A percentile compares a stretch with the other conserved stretches of the same genome.
Conservation (phyloP, 116 monocot genomes). For the Papilionanthe hybrid region DNA sequence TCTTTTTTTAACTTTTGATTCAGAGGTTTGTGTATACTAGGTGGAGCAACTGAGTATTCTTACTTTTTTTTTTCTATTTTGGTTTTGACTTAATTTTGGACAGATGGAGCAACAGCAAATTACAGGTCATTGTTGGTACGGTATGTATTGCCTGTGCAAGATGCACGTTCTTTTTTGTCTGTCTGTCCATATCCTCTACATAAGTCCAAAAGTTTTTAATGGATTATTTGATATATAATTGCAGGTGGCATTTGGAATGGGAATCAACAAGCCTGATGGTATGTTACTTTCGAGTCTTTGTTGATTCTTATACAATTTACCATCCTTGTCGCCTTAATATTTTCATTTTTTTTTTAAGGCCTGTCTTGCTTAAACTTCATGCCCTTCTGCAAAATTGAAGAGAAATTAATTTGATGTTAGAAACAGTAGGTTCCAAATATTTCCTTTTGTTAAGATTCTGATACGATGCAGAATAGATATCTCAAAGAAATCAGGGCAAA, state of each 20-base stretch:
- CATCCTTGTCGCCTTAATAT: not conserved
- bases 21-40: not conserved
- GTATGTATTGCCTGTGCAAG: conserved; percentile 35
- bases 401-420: not conserved
- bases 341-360: not conserved
- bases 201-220: not conserved
- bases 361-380: not conserved
- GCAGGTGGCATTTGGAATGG: conserved; percentile 99
- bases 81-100: conserved; percentile 7
- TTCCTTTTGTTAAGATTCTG: not conserved
- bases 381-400: not conserved
- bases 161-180: conserved; percentile 4
- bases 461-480: not conserved
- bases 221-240: conserved; percentile 13
- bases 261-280: conserved; percentile 99
- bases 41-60: not conserved
- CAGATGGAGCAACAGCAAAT: conserved; percentile 96
- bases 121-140: conserved; percentile 98
- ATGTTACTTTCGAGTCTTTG: not conserved
- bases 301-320: not conserved
- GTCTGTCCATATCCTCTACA: not conserved
- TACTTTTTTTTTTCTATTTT: not conserved
- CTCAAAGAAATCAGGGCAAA: no score
- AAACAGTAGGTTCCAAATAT: not conserved
- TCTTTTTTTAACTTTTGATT: not conserved